Evolutionary conservation across 225 moss, liverwort and hornwort species (phyloP), one percentile per base, ranked within the genome.

Genomic region (Climacium dendroides): DNA sequence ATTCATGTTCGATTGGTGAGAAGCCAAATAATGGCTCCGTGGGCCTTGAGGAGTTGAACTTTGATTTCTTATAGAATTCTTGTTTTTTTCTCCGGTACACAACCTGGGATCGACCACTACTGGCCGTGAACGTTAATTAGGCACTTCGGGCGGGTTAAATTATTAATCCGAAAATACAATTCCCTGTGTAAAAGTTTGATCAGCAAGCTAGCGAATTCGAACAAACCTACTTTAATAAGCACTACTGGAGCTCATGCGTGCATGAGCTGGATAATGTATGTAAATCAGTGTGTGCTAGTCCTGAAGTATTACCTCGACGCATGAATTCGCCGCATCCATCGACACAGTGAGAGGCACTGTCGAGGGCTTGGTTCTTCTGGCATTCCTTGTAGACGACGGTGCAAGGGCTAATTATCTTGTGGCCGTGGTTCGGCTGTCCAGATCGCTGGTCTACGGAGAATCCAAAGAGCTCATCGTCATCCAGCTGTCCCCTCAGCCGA

Each of bases 321-420:
- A 91, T 85, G 86, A 91, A 93, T 90, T 93, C 89, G 20, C 89
- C 88, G 67, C 93, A 93, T 53, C 93, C 91, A 73, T 93, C 91
- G 34, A 93, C 78, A 72, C 84, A 84, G 85, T 93, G 93, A 85
- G 72, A 84, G 72, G 78, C 66, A 19, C 86, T 78, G 37, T 88
- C 93, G 24, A 93, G 88, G n/a, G 90, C 91, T 88, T 93, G 93
- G 78, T 93, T 91, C 67, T 89, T 91, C 87, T 87, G 86, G 85
- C 93, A 93, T 67, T 91, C 91, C 73, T 85, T 91, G 89, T 91
- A 91, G 39, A 88, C 58, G 41, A 89, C 74, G 24, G 72, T 74
- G 78, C 85, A 75, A 78, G 81, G 52, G 45, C 37, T 30, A 24
- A 25, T 5, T 18, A 23, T 15, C 64, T 89, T 90, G 26, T 74